Conservation (phyloP, 176 grass and related monocot genomes). For the Elymus sibiricus region DNA sequence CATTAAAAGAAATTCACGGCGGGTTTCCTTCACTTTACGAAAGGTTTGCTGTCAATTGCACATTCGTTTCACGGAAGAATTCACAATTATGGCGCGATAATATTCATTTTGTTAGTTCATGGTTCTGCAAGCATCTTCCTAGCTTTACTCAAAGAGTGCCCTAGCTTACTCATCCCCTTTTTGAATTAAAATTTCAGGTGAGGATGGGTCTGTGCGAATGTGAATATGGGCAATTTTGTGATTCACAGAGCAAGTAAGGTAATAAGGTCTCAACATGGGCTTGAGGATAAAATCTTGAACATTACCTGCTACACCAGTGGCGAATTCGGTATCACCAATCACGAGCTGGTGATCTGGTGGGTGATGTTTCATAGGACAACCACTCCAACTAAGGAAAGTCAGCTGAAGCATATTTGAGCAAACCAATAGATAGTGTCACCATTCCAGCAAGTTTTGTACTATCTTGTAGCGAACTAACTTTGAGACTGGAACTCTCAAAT, state of each 20-base stretch:
- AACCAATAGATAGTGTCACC: constrained; percentile 2
- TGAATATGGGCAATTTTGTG: constrained; percentile 73
- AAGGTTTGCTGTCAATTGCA: constrained; percentile 48
- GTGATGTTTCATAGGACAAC: constrained; percentile 4
- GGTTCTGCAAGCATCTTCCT: not conserved
- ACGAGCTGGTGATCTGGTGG: not conserved
- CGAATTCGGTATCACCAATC: not conserved
- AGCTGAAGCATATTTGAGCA: not conserved
- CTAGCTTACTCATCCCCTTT: not conserved
- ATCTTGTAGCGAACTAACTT: constrained; percentile 7
- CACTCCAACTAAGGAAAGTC: not conserved
- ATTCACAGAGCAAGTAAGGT: constrained; percentile 54
- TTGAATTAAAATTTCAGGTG: constrained; percentile 45
- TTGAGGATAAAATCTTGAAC: not conserved
- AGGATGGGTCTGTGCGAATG: constrained; percentile 68
- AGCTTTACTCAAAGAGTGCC: no score
- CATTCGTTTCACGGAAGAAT: not conserved
- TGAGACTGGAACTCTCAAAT: not conserved
- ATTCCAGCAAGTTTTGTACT: not conserved
- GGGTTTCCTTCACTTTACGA: constrained; percentile 90
- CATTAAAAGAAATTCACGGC: constrained; percentile 60
- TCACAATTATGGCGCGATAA: not conserved
- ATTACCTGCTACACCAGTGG: constrained; percentile 4
- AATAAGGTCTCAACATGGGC: not conserved
- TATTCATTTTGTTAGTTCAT: constrained; percentile 17